Conservation (phyloP, 108 stramenopile species). For the Skeletonema menzelii region DNA sequence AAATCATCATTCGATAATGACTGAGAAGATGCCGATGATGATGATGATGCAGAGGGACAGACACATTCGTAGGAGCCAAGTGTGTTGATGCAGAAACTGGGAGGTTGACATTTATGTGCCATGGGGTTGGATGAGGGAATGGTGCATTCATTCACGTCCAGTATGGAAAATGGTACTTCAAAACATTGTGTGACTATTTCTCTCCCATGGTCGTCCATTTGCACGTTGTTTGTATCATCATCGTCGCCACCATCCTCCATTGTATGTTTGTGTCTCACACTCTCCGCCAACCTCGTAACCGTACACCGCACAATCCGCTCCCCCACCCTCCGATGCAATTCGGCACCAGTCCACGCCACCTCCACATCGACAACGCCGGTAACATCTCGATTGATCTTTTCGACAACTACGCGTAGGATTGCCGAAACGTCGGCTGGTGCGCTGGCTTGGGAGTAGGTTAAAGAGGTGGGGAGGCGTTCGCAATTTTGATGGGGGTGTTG, state of each 20-base stretch:
- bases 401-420: constrained; percentile 72
- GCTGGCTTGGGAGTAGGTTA: constrained; percentile 80
- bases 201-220: constrained; percentile 43
- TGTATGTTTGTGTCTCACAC: not conserved
- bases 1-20: not conserved
- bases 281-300: constrained; percentile 68
- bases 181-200: constrained; percentile 76
- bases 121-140: constrained; percentile 64
- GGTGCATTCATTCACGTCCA: constrained; percentile 88
- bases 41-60: constrained; percentile 51
- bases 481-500: constrained; percentile 33
- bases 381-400: constrained; percentile 76
- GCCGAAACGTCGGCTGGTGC: constrained; percentile 85
- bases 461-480: constrained; percentile 70
- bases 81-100: constrained; percentile 85
- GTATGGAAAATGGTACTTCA: constrained; percentile 83
- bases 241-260: constrained; percentile 2
- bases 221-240: not conserved
- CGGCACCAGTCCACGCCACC: constrained; percentile 78
- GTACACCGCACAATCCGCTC: constrained; percentile 70
- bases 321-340: constrained; percentile 84
- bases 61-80: constrained; percentile 90
- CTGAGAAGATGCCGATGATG: not conserved
- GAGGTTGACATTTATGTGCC: constrained; percentile 71
- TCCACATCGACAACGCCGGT: constrained; percentile 86